Conservation (phyloP, 768 basidiomycete genomes). For the Podaxis sp. region DNA sequence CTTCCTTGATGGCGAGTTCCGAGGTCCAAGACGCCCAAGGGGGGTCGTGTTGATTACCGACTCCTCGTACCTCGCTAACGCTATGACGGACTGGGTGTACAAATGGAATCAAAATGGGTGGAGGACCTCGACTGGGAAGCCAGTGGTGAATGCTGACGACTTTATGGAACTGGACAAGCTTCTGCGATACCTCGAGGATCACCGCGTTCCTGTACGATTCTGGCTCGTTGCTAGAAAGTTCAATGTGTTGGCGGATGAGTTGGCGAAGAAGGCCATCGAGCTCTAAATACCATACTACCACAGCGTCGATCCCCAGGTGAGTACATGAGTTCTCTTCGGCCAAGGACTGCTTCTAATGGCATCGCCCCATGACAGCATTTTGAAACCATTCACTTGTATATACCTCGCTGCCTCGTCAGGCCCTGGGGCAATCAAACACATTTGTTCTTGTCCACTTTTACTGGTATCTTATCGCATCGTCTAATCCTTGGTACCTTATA, state of each 20-base stretch:
- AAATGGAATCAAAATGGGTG: constrained; percentile 14
- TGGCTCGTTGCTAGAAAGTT: neutral
- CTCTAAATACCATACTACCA: neutral
- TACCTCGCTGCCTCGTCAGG: neutral
- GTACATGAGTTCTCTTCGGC: too few relatives aligned
- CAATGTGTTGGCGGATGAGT: neutral
- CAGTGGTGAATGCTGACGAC: constrained; percentile 9
- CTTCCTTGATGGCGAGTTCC: constrained; percentile 12
- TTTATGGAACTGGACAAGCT: neutral
- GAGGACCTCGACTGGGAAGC: neutral
- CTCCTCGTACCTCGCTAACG: constrained; percentile 12
- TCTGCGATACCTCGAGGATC: neutral
- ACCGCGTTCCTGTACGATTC: neutral
- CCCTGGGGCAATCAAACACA: neutral
- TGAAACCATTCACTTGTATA: too few relatives aligned
- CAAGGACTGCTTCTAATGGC: too few relatives aligned
- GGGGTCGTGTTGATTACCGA: constrained; percentile 12
- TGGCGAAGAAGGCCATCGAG: neutral
- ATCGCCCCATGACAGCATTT: too few relatives aligned
- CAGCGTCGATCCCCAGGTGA: too few relatives aligned
- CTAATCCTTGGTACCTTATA: neutral
- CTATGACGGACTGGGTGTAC: constrained; percentile 11
- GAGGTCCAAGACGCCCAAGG: neutral
- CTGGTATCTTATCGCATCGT: neutral
- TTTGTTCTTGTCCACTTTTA: neutral